Conservation (phyloP, 306 rosid genomes). For the Ammopiptanthus mongolicus region DNA sequence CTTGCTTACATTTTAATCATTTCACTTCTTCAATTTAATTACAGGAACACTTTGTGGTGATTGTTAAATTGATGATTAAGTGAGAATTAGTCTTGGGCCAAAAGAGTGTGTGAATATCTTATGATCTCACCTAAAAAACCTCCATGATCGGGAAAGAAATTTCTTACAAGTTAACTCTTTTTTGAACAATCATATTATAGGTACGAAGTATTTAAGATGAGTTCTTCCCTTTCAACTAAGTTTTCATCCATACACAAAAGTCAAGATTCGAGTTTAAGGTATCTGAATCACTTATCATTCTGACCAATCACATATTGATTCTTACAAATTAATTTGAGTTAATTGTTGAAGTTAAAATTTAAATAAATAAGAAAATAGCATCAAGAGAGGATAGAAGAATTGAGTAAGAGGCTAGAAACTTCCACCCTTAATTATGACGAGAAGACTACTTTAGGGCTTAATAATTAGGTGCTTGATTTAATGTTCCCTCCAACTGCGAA, state of each 20-base stretch:
- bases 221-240: too few species aligned
- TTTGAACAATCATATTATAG: too few species aligned
- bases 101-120: not conserved
- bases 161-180: too few species aligned
- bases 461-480: not conserved
- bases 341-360: not conserved
- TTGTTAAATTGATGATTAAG: not conserved
- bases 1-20: not conserved
- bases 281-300: too few species aligned
- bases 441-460: not conserved
- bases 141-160: too few species aligned
- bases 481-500: not conserved
- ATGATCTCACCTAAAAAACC: not conserved
- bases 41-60: not conserved
- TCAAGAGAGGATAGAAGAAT: not conserved
- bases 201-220: too few species aligned
- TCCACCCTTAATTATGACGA: not conserved
- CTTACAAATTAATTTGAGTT: not conserved
- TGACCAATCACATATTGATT: too few species aligned
- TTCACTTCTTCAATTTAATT: not conserved
- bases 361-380: not conserved
- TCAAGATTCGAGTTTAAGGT: too few species aligned
- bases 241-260: too few species aligned
- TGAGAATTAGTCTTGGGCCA: not conserved
- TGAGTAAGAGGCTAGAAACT: not conserved